Base-by-base conservation (phyloP, 371 early-diverging fungal genomes). In the Mortierella sp. region DNA sequence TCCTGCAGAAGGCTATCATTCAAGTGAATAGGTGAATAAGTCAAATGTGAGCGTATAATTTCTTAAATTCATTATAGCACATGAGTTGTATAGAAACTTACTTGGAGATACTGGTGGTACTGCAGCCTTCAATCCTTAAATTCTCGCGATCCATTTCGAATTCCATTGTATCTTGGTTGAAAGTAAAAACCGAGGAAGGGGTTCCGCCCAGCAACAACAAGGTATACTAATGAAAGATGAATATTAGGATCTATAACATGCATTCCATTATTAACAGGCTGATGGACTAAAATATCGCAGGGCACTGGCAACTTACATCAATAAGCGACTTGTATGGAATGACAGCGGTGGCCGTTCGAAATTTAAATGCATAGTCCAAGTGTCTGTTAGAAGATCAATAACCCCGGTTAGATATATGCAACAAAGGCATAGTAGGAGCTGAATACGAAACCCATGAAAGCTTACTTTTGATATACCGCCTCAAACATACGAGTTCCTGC, bases 91-190 rank as follows among this genome's bases (percentile, higher is more conserved):
- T 8, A 4, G 32, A 28, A 8, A 5, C 39, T 40, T 74, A 85
- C 84, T 64, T 74, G 18, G 72, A 49, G 2, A 87, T 68, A 10
- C 84, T 76, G 1, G 65, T 3, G 8, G 68, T 28, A 57, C 87
- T 88, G 10, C 85, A 85, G 43, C 87, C 89, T 20, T 87, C 68
- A 14, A 87, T 85, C 32, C 89, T 84, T 39, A 84, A 12, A 35
- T 72, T 52, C 0, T 72, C 69, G 24, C 51, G 22, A 1, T 68
- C 67, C 26, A 84, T 58, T 64, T 85, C 83, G 58, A 87, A 87
- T n/a, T n/a, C 63, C 62, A 39, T 59, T 1, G 20, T 5, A 2
- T 47, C 55, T 30, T 66, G 4, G 47, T 71, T 74, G 62, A 49
- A 79, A 18, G 16, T 66, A 45, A 79, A 79, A 0, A 79, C 24